Base-by-base conservation (phyloP, 192 early-diverging fungal genomes). In the Spinellus fusiger region DNA sequence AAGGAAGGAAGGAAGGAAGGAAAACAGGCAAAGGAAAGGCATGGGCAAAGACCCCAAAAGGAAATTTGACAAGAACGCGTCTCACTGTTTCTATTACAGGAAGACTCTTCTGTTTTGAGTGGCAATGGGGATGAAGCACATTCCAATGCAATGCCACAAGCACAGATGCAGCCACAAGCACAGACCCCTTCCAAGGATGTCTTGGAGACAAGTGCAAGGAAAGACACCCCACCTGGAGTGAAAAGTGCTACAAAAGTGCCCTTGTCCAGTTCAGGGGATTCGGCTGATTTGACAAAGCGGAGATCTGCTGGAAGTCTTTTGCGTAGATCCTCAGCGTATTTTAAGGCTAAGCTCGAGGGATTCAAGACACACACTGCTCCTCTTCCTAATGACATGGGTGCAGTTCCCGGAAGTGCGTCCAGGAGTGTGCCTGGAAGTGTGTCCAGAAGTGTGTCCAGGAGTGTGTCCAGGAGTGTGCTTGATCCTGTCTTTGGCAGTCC, bases 261-360 rank as follows among this genome's bases (percentile, higher is more conserved):
- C 3, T 12, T 44, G 10, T 18, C 18, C 13, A 12, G 13, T 5
- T 37, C 35, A 18, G 18, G 18, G 13, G 40, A 44, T 44, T 44
- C 10, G 40, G 40, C 10, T n/a, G n/a, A n/a, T n/a, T n/a, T n/a
- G 18, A 3, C 40, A 44, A 18, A 44, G 40, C 40, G 40, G 40
- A 44, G 40, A 44, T 59, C 56, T 1, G 48, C 64, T 5, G 50
- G 56, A 6, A 28, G 53, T 31, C 47, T 66, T 20, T 52, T 59
- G 5, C 64, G 56, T 15, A 27, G 64, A 32, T 66, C 55, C 0
- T 66, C 64, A 25, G 56, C 35, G 0, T 65, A 56, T 31, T 44
- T 66, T 1, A 20, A 28, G 20, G 31, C 48, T 13, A 66, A 51
- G 54, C 31, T 33, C 18, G 54, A 35, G 18, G 2, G 22, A 15